Evolutionary conservation across 2,329 filamentous ascomycete species (phyloP).

Genomic region (Paracorniculantispora psalliotae): DNA sequence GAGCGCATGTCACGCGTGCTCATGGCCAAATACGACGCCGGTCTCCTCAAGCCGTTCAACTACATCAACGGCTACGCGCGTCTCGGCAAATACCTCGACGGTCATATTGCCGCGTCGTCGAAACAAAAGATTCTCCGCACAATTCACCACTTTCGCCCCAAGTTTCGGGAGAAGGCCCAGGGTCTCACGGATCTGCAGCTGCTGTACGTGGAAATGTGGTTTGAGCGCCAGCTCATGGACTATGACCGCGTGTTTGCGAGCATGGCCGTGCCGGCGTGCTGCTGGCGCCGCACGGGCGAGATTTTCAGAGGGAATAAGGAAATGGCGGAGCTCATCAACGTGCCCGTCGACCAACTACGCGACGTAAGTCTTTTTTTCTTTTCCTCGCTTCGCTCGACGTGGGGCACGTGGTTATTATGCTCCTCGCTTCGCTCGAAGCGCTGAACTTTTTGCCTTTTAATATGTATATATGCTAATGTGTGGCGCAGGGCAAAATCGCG

Average conservation of each 20-base stretch:
- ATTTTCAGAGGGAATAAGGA: slow-evolving; percentile 98
- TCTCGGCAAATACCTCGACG: slow-evolving; percentile 86
- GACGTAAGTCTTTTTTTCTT: slow-evolving; percentile 61
- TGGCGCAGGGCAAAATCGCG: slow-evolving; percentile 77
- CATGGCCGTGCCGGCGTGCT: slow-evolving; percentile 97
- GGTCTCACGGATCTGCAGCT: slow-evolving; percentile 89
- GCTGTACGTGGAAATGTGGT: slow-evolving; percentile 98
- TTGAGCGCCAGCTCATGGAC: slow-evolving; percentile 92
- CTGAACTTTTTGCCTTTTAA: neutral
- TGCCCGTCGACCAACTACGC: slow-evolving; percentile 82
- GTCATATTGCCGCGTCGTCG: slow-evolving; percentile 73
- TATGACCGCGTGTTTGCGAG: slow-evolving; percentile 98
- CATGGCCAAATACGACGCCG: slow-evolving; percentile 92
- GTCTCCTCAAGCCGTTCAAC: slow-evolving; percentile 92
- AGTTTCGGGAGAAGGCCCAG: slow-evolving; percentile 93
- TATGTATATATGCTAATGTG: slow-evolving; percentile 16
- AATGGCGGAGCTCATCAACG: slow-evolving; percentile 94
- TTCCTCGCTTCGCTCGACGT: neutral
- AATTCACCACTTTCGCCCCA: slow-evolving; percentile 87
- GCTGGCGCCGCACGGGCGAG: slow-evolving; percentile 93
- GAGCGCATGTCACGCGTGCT: slow-evolving; percentile 93
- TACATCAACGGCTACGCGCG: slow-evolving; percentile 95
- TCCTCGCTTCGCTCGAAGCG: neutral
- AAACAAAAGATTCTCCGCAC: slow-evolving; percentile 90
- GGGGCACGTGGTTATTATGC: neutral